These are phyloP conservation scores for Leccinum pachyderme DNA, from an alignment of 1,284 basidiomycete species.

Conservation along the genomic window DNA sequence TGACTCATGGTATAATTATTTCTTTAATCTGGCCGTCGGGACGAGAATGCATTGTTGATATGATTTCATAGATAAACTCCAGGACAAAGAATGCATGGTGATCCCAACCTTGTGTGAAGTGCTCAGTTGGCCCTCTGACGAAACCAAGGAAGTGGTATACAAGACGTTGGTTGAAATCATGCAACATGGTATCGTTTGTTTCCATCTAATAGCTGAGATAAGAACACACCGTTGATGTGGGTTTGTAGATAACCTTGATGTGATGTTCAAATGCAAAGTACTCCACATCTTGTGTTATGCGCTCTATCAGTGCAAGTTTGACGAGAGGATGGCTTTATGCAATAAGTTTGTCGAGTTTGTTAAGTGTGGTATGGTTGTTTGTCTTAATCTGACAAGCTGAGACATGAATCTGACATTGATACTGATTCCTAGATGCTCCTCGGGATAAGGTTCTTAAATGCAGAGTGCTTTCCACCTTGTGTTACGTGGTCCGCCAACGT, in stretches of 20 bases:
- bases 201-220: neutral
- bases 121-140: neutral
- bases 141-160: neutral
- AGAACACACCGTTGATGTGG: too few relatives aligned
- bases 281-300: neutral
- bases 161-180: neutral
- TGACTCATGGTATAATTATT: too few relatives aligned
- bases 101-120: neutral
- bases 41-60: neutral
- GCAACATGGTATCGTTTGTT: neutral
- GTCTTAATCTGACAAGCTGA: neutral
- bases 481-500: neutral
- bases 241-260: neutral
- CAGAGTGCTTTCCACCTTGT: neutral
- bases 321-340: neutral
- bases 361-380: neutral
- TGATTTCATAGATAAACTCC: neutral
- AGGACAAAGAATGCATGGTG: neutral
- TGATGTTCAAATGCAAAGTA: neutral
- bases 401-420: neutral
- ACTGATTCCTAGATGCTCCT: neutral
- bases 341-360: neutral
- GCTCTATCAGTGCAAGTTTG: accelerated
- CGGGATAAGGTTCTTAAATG: neutral
- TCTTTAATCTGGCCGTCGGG: too few relatives aligned